Evolutionary conservation across 148 eudicot species (phyloP).

Genomic region (Oxyria digyna): DNA sequence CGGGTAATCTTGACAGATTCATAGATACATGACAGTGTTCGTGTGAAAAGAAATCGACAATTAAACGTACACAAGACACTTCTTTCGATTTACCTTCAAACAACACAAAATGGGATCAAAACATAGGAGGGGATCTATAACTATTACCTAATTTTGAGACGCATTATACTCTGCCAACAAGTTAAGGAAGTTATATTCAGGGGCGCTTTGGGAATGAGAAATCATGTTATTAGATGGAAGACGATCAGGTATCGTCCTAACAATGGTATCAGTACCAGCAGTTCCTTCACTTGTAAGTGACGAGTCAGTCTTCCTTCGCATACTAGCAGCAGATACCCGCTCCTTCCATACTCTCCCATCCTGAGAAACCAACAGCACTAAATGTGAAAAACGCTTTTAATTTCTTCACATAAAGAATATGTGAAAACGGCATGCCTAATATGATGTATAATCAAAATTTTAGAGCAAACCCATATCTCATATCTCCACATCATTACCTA

Average conservation of each 20-base stretch:
- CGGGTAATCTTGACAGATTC: not conserved
- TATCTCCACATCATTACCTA: not conserved
- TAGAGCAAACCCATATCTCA: not conserved
- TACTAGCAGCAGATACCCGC: conserved; percentile 53
- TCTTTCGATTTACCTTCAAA: no score
- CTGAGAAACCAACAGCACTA: conserved; percentile 18
- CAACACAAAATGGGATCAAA: no score
- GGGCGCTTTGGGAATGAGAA: conserved; percentile 76
- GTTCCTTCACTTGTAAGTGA: conserved; percentile 41
- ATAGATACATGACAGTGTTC: not conserved
- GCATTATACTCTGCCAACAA: conserved; percentile 61
- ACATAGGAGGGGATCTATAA: no score
- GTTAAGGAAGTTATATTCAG: conserved; percentile 67
- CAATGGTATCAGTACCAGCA: conserved; percentile 22
- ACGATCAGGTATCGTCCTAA: conserved; percentile 16
- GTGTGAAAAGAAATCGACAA: not conserved
- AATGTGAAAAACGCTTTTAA: not conserved
- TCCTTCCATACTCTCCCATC: conserved; percentile 97
- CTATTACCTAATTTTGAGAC: conserved; percentile 28
- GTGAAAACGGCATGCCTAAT: not conserved
- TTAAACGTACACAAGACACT: not conserved
- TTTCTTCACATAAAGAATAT: not conserved
- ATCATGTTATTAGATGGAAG: conserved; percentile 39
- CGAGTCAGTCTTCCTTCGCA: conserved; percentile 45
- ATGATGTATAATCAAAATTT: no score